Evolutionary conservation across 768 basidiomycete genomes (phyloP).

Genomic region (Xerocomellus dryophilus): DNA sequence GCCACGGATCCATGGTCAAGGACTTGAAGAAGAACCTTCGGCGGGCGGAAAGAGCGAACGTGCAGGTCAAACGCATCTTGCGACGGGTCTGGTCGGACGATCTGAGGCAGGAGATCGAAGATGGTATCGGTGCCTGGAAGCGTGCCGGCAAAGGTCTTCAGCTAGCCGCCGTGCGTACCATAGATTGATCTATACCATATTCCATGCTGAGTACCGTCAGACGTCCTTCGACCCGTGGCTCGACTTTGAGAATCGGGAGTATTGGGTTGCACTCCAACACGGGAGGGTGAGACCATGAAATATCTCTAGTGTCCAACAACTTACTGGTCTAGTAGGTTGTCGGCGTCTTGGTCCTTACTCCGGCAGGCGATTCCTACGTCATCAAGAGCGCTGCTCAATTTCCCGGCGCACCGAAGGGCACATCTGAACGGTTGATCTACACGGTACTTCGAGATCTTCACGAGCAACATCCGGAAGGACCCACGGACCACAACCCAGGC

Average conservation of each 20-base stretch:
- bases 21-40: constrained; percentile 61
- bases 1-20: too few relatives aligned
- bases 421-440: constrained; percentile 51
- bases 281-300: not conserved
- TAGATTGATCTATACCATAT: not conserved
- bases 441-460: constrained; percentile 43
- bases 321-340: constrained; percentile 32
- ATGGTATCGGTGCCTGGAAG: constrained; percentile 57
- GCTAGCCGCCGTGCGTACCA: constrained; percentile 43
- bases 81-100: constrained; percentile 40
- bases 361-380: constrained; percentile 45
- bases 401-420: constrained; percentile 51
- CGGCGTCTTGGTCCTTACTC: constrained; percentile 51
- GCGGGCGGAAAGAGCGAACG: constrained; percentile 52
- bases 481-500: not conserved
- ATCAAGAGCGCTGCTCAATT: constrained; percentile 58
- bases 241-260: constrained; percentile 52
- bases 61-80: constrained; percentile 46
- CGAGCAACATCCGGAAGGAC: constrained; percentile 23
- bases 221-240: constrained; percentile 52
- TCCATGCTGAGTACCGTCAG: constrained; percentile 18
- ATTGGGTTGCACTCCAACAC: constrained; percentile 50
- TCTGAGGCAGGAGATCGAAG: constrained; percentile 46
- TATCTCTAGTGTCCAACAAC: not conserved
- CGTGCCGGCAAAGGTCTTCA: constrained; percentile 52